Evolutionary conservation across 768 basidiomycete genomes (phyloP), one percentile per base, ranked within the genome.

Genomic region (Tubosaeta brunneosetosa): DNA sequence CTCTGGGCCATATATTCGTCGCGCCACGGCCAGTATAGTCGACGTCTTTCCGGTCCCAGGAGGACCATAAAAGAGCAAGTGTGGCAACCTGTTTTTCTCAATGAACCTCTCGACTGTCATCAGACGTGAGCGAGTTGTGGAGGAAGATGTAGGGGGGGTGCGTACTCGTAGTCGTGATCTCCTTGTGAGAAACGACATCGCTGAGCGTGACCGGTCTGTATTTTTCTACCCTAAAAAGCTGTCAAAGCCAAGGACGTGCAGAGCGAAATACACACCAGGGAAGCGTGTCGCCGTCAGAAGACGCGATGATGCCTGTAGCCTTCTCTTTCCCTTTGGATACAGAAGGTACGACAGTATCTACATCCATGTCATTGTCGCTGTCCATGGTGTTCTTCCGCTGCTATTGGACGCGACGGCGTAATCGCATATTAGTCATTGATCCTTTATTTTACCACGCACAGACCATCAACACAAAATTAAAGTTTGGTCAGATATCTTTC

Each of bases 11-110:
- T 98, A 99, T 75, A 99, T 91, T 56, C 90, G 83, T 45, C 95
- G 81, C 19, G 97, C 95, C 10, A 99, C 88, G 11, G 97, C 97
- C 9, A 98, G 77, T 56, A 99, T 95, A 0, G 94, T 98, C 0
- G 93, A 94, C 6, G 97, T 99, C 71, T 99, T 99, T 47, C 97
- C 97, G 0, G 97, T 99, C 11, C 95, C 97, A 11, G 97, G 97
- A 32, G 97, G 97, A 0, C 97, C 97, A 64, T 99, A 99, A 71
- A 99, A 93, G 48, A 99, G 77, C 27, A 99, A 76, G 71, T 99
- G 97, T 0, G 97, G 97, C 22, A 99, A 67, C 47, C 94, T 77
- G 59, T 94, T 95, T 70, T 91, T 92, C 61, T 92, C 86, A 56
- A 99, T 97, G 68, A 99, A 98, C 66, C 86, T 88, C 69, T 97